Percentiles rank a stretch among this genome's conserved stretches.
Evolutionary conservation across 805 yeast species (phyloP).

Genomic region (Ogataea nakhonphanomensis): DNA sequence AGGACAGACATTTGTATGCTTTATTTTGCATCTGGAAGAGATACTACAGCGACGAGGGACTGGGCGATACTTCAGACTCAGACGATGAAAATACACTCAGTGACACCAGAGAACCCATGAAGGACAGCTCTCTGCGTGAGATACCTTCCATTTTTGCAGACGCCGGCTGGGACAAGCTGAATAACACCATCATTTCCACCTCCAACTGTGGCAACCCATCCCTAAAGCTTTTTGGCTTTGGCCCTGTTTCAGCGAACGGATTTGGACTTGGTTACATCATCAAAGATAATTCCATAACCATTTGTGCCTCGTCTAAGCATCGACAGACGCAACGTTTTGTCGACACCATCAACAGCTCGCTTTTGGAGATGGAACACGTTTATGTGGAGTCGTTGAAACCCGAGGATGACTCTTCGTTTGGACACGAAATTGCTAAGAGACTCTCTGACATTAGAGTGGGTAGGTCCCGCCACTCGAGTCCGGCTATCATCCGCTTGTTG

Average conservation of each 20-base stretch:
- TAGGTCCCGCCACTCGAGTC: slow-evolving; percentile 19
- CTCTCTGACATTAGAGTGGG: slow-evolving; percentile 19
- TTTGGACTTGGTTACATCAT: slow-evolving; percentile 92
- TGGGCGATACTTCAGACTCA: slow-evolving; percentile 27
- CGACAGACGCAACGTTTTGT: slow-evolving; percentile 80
- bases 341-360: slow-evolving; percentile 62
- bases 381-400: slow-evolving; percentile 35
- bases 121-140: slow-evolving; percentile 29
- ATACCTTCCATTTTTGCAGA: slow-evolving; percentile 81
- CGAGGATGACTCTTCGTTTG: slow-evolving; percentile 8
- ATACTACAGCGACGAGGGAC: slow-evolving; percentile 37
- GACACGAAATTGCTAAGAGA: slow-evolving; percentile 20
- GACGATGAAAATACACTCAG: slow-evolving; percentile 35
- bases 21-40: slow-evolving; percentile 84
- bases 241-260: slow-evolving; percentile 87
- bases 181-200: slow-evolving; percentile 76
- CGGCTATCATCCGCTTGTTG: slow-evolving; percentile 39
- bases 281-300: slow-evolving; percentile 71
- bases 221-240: slow-evolving; percentile 81
- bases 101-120: slow-evolving; percentile 25
- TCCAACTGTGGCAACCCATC: slow-evolving; percentile 94
- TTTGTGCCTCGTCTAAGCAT: slow-evolving; percentile 83
- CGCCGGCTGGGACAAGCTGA: slow-evolving; percentile 81
- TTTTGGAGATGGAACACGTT: slow-evolving; percentile 54
- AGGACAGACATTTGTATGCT: slow-evolving; percentile 87